Evolutionary conservation across 2,329 filamentous ascomycete species (phyloP), one percentile per base, ranked within the genome.

Genomic region (Aspergillus texensis): DNA sequence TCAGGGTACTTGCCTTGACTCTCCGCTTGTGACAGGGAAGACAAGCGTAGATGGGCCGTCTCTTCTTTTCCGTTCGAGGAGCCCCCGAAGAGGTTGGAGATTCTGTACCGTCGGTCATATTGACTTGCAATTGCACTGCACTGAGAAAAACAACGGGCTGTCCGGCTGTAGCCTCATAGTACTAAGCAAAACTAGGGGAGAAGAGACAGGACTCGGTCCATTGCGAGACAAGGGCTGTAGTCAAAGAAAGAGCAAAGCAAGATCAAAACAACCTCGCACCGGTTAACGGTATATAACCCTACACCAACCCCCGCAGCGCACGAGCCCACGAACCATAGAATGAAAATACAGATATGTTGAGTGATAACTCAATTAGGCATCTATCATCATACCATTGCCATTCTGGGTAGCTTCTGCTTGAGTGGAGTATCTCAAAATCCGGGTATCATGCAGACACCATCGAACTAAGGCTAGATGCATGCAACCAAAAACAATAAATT

Each of bases 351-450:
- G 26, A 32, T 32, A 26, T 39, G 52, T 26, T 55, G 21, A 12
- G 39, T 41, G 3, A 39, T 12, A 55, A 11, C 52, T 39, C 34
- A 26, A 39, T 6, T 39, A 39, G 52, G 52, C 52, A 55, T 55
- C 32, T 55, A 55, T 55, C 52, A 39, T 55, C 52, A 55, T 55
- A 14, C 32, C 52, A 39, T 39, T 55, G 24, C 52, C 30, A 26
- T 55, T 39, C 32, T 24, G 21, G 52, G 32, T 55, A 55, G 21
- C 30, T 55, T 55, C 21, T 55, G 32, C 52, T 36, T 6, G 32
- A 26, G 52, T 39, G 52, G 32, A 34, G 48, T 34, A 34, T 24
- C 5, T 28, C n/a, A 24, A 26, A 9, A 32, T 10, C n/a, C n/a
- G 21, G 30, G 30, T 52, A 52, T 52, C 28, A 52, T 52, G 28